A percentile compares a stretch with the other conserved stretches of the same genome.
phyloP scores from a whole-genome alignment of 2,329 filamentous ascomycete genomes.

The Arthroderma sp. region DNA sequence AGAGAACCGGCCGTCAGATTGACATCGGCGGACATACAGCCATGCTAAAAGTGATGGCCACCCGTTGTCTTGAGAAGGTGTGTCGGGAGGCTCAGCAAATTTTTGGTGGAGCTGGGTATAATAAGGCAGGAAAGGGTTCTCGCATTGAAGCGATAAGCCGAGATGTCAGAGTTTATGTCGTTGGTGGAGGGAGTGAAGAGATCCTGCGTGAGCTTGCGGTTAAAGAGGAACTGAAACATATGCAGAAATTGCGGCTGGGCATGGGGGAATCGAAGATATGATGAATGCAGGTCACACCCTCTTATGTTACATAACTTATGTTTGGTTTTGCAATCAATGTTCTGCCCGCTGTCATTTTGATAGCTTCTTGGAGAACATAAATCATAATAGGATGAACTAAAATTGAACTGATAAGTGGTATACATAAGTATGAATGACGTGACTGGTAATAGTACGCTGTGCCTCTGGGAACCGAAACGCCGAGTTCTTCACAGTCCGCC shows the following conservation, averaged over 20 bases:
- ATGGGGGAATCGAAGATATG: neutral
- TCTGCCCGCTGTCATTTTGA: too few species aligned
- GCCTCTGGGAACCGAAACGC: too few species aligned
- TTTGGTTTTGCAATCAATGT: too few species aligned
- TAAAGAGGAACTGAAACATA: slow-evolving; percentile 13
- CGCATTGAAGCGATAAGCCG: slow-evolving; percentile 42
- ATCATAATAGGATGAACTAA: too few species aligned
- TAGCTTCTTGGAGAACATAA: too few species aligned
- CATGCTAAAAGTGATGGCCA: slow-evolving; percentile 40
- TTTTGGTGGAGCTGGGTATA: slow-evolving; percentile 41
- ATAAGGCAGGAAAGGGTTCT: slow-evolving; percentile 36
- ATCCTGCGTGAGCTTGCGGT: slow-evolving; percentile 25
- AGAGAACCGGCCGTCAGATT: slow-evolving; percentile 23
- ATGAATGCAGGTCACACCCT: too few species aligned
- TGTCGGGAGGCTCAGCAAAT: slow-evolving; percentile 45
- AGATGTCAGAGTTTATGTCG: slow-evolving; percentile 37
- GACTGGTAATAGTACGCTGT: too few species aligned
- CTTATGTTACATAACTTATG: too few species aligned
- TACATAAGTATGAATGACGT: too few species aligned
- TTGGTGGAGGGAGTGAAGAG: slow-evolving; percentile 29
- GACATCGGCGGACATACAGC: slow-evolving; percentile 41
- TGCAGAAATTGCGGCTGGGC: slow-evolving; percentile 6
- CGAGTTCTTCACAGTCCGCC: too few species aligned
- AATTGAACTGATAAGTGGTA: too few species aligned
- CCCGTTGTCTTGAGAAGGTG: slow-evolving; percentile 40